These are phyloP conservation scores for Rasamsonia emersonii DNA, from an alignment of 2,329 filamentous ascomycete species.

Conservation along the genomic window DNA sequence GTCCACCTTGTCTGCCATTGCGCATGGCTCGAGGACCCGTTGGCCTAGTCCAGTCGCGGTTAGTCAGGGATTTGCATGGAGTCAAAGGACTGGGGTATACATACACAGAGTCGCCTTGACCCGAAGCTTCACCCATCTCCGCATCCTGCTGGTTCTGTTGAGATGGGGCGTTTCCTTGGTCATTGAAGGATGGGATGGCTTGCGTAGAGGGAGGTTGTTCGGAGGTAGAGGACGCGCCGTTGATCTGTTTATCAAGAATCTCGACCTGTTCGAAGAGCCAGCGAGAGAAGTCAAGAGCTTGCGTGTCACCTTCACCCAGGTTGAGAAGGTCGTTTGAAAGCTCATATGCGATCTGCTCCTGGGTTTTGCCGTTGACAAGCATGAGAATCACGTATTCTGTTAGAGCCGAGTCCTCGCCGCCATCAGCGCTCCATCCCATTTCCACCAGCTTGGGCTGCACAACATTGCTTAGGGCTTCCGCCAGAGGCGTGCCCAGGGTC, in stretches of 20 bases:
- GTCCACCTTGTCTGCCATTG: conserved; percentile 55
- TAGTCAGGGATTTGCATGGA: conserved; percentile 24
- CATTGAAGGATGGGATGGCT: conserved; percentile 26
- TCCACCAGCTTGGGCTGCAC: conserved; percentile 90
- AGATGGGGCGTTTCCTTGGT: conserved; percentile 24
- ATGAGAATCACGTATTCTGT: conserved; percentile 96
- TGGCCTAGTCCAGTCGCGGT: conserved; percentile 51
- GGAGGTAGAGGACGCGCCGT: conserved; percentile 35
- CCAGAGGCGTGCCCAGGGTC: conserved; percentile 69
- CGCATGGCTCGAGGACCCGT: conserved; percentile 95
- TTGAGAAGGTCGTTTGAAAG: conserved; percentile 79
- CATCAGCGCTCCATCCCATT: conserved; percentile 80
- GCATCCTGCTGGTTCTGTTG: conserved; percentile 50
- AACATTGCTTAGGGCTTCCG: conserved; percentile 68
- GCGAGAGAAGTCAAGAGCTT: conserved; percentile 71
- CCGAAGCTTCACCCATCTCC: conserved; percentile 57
- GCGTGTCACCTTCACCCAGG: conserved; percentile 72
- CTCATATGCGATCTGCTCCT: conserved; percentile 80
- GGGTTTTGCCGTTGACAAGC: conserved; percentile 90
- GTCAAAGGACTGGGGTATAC: conserved; percentile 8
- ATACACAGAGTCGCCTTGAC: conserved; percentile 32
- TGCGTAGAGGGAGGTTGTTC: conserved; percentile 14
- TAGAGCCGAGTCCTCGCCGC: conserved; percentile 71
- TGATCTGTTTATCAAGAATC: conserved; percentile 54
- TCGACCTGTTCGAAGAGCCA: conserved; percentile 93